These are phyloP conservation scores for Bruguiera parviflora DNA, from an alignment of 345 rosid species.

Conservation along the genomic window DNA sequence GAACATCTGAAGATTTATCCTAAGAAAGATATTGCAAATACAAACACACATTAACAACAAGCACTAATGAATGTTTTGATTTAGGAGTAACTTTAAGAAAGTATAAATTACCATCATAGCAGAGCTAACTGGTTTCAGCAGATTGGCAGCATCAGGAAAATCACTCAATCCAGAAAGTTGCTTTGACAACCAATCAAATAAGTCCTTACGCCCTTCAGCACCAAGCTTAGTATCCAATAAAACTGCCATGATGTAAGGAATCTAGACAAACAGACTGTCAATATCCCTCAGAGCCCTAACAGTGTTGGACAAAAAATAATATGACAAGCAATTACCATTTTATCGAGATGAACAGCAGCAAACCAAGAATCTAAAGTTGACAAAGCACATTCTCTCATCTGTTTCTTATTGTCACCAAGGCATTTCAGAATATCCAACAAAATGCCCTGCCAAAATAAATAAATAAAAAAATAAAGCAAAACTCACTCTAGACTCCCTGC, in stretches of 20 bases:
- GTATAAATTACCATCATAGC: slow-evolving; percentile 65
- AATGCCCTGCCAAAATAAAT: slow-evolving; percentile 65
- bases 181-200: slow-evolving; percentile 95
- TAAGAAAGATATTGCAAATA: slow-evolving; percentile 16
- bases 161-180: slow-evolving; percentile 72
- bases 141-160: slow-evolving; percentile 74
- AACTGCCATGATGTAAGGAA: slow-evolving; percentile 72
- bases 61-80: too few relatives aligned
- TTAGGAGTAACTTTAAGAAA: background rate
- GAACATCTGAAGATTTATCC: slow-evolving; percentile 97
- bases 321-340: slow-evolving; percentile 55
- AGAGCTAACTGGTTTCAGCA: slow-evolving; percentile 76
- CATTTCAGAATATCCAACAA: slow-evolving; percentile 87
- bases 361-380: slow-evolving; percentile 80
- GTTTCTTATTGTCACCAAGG: slow-evolving; percentile 96
- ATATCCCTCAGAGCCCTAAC: slow-evolving; percentile 1
- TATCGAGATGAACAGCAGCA: slow-evolving; percentile 93
- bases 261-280: slow-evolving; percentile 43
- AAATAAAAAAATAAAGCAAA: slow-evolving; percentile 11
- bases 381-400: slow-evolving; percentile 96
- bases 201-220: slow-evolving; percentile 98
- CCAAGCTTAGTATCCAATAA: slow-evolving; percentile 86
- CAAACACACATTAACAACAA: too few relatives aligned
- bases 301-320: slow-evolving; percentile 9
- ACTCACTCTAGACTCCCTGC: slow-evolving; percentile 1